Evolutionary conservation across 768 basidiomycete species (phyloP).

Genomic region (Leccinellum albellum): DNA sequence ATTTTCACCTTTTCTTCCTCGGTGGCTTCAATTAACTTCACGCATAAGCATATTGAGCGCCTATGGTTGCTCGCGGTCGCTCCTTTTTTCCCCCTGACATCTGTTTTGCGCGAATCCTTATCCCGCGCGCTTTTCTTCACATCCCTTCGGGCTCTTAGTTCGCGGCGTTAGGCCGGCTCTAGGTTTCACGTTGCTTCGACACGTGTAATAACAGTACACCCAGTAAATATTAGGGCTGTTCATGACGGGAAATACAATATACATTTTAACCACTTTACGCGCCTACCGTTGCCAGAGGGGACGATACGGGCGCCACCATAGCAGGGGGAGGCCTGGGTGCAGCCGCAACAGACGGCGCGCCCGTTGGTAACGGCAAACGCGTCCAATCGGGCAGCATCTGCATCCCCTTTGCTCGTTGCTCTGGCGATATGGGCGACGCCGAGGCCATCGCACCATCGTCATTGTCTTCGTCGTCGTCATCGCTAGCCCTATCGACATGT

Average conservation of each 20-base stretch:
- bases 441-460: constrained; percentile 37
- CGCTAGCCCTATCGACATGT: constrained; percentile 25
- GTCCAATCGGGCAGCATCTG: constrained; percentile 82
- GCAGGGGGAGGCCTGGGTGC: constrained; percentile 4
- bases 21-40: neutral
- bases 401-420: constrained; percentile 38
- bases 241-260: constrained; percentile 7
- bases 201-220: neutral
- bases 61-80: neutral
- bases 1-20: neutral
- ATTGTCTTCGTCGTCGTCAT: neutral
- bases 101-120: neutral
- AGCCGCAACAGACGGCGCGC: constrained; percentile 56
- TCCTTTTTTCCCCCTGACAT: neutral
- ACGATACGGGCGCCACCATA: constrained; percentile 1
- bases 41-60: constrained; percentile 1
- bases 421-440: constrained; percentile 13
- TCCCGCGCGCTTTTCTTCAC: neutral
- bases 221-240: neutral
- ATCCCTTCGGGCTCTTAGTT: neutral
- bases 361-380: constrained; percentile 52
- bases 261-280: constrained; percentile 23
- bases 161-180: constrained; percentile 6
- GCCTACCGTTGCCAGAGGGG: constrained; percentile 30
- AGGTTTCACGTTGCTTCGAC: constrained; percentile 7